Base-by-base conservation (phyloP, 2,329 filamentous ascomycete genomes). In the Penicillium sp. region DNA sequence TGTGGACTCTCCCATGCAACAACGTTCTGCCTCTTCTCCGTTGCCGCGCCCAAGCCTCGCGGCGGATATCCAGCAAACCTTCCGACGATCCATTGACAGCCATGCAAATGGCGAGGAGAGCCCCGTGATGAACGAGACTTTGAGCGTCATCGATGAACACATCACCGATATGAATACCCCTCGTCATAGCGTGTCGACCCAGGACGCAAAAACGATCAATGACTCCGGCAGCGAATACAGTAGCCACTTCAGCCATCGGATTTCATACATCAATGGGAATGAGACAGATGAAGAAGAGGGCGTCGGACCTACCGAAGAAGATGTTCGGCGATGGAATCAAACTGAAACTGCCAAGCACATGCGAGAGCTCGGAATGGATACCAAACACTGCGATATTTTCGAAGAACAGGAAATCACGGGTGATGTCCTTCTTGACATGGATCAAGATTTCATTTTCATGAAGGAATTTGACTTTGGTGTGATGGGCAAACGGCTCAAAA, bases 61-160 rank as follows among this genome's bases (percentile, higher is more conserved):
- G 7, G 66, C 68, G 23, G 67, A 69, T 39, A 71, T 76, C 20
- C 76, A 78, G 54, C 70, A 74, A 46, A 72, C 73, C 33, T 73
- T 80, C 53, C 68, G 73, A 51, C 68, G 78, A 54, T 69, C 75
- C 39, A 68, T 83, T 42, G 73, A 77, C 49, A 77, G 77, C 54
- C 77, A 85, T 61, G 77, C 73, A 36, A 72, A 75, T 60, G 68
- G 78, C 15, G 77, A 85, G 60, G 83, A 86, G 47, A 89, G 85
- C 66, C 88, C 90, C 9, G 92, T 97, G 43, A 88, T 97, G 78
- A 91, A 92, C 68, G 92, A 97, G 70, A 97, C 93, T 0, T 76
- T 97, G 45, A 96, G 91, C 66, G 93, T 97, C 52, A 97, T 97
- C 64, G 88, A 97, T 70, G 93, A 97, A 73, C 93, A 97, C 68